Base-by-base conservation (phyloP, 768 basidiomycete species). In the Suillus spraguei region DNA sequence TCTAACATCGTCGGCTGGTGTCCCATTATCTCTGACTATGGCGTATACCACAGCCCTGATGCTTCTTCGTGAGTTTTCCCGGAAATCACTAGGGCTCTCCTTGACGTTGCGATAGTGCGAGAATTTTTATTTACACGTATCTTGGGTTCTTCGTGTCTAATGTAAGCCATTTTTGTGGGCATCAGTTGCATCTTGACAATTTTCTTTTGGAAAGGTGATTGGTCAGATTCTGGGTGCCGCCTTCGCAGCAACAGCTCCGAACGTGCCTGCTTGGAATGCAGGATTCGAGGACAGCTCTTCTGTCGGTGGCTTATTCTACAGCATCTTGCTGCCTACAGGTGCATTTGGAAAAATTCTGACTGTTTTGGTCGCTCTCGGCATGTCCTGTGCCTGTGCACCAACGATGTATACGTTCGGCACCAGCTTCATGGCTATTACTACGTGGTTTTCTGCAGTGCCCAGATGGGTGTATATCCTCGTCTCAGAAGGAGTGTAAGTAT, bases 71-170 rank as follows among this genome's bases (percentile, higher is more conserved):
- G 11, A 46, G 46, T 6, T 46, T 46, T 46, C 5, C 46, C 4
- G 0, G 11, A 5, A 11, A 46, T 22, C n/a, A 6, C 46, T n/a
- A 22, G 11, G 10, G 10, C n/a, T 22, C 46, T n/a, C 20, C 46
- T 46, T 46, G 46, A 46, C 46, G 22, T 46, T 22, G 4, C 11
- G 46, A 46, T 22, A 46, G 46, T 13, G 46, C 46, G 1, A 46
- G 46, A 22, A 46, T 46, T 46, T 46, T 46, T 10, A 22, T 46
- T 13, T 46, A 46, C n/a, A 46, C 46, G 6, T 46, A 46, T 46
- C 46, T 46, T 22, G 46, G 46, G 46, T 46, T 46, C 20, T 46
- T 46, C 46, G 46, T 46, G n/a, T 46, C 46, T n/a, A 46, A 46
- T 46, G 46, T 46, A 22, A n/a, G 46, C n/a, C 20, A 13, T 22